Evolutionary conservation across 2,329 filamentous ascomycete species (phyloP), one percentile per base, ranked within the genome.

Genomic region (Colletotrichum navitas): DNA sequence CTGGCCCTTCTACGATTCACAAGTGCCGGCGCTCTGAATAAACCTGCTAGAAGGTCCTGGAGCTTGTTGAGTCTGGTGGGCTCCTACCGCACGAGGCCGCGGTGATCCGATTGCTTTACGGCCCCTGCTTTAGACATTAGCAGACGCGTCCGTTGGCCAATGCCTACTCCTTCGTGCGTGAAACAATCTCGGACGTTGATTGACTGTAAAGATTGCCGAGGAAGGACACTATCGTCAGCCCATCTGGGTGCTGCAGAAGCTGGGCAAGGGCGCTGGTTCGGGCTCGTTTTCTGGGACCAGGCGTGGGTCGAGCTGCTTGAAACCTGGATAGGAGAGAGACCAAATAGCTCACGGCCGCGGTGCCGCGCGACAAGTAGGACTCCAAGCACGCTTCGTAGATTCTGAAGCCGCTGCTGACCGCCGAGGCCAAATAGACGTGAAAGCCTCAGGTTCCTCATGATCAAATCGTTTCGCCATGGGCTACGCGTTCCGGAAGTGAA

Each of bases 401-500:
- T 18, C n/a, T 36, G 58, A 54, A 58, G 54, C 24, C 14, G 24
- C 45, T 39, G 34, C 24, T 21, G 55, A 21, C 34, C n/a, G 41
- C 45, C 47, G 56, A 61, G 39, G 32, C 39, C 52, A 26, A 34
- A 21, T 26, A 18, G 10, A 54, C 29, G n/a, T 8, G 43, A 47
- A 29, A 16, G 21, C 29, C 36, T 45, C 45, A 54, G 54, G 29
- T n/a, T 66, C 34, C 49, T 66, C 54, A 45, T 34, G 47, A 55
- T 36, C 26, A 18, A 39, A 41, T 32, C 2, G 55, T 61, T 60
- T 70, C 67, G 63, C 55, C 58, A 2, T n/a, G 12, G 34, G 16
- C 51, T 26, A 52, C 16, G 43, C 36, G 52, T 68, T 59, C 59
- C 55, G 58, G 68, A 68, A 58, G 41, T 29, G 29, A 61, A 39